These are phyloP conservation scores for Rosa chinensis DNA, from an alignment of 306 rosid genomes.

Conservation along the genomic window DNA sequence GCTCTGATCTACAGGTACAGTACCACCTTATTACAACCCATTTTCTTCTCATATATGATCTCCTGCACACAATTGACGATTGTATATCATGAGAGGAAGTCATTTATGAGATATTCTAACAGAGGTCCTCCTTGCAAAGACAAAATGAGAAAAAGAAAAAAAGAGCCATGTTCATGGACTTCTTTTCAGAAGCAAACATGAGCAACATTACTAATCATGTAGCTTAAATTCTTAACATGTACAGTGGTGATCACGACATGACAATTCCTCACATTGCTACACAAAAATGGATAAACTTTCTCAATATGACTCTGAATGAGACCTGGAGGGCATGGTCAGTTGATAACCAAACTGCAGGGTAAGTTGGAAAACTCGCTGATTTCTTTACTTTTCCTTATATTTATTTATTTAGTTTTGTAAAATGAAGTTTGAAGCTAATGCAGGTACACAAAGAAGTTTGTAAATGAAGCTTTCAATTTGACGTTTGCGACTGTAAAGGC, in stretches of 20 bases:
- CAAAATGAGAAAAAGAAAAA: neutral
- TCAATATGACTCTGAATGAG: slow-evolving; percentile 14
- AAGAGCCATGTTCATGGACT: neutral
- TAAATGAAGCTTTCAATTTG: neutral
- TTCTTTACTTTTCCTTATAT: neutral
- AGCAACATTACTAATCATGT: neutral
- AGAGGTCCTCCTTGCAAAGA: neutral
- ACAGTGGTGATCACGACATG: slow-evolving; percentile 31
- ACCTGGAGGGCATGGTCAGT: slow-evolving; percentile 28
- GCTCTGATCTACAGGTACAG: slow-evolving; percentile 22
- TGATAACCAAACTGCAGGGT: slow-evolving; percentile 27
- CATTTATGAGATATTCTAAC: neutral
- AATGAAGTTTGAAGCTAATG: neutral
- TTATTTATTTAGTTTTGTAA: neutral
- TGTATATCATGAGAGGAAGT: neutral
- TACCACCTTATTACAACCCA: neutral
- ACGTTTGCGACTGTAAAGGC: slow-evolving; percentile 8
- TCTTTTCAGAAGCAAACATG: neutral
- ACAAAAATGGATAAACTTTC: slow-evolving; percentile 20
- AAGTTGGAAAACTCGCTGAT: neutral
- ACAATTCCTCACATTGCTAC: slow-evolving; percentile 27
- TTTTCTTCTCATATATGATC: too few relatives aligned
- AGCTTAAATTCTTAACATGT: neutral
- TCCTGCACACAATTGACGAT: too few relatives aligned
- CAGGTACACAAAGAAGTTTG: slow-evolving; percentile 11